Conservation (phyloP, 768 basidiomycete genomes). For the Lentinus tigrinus region DNA sequence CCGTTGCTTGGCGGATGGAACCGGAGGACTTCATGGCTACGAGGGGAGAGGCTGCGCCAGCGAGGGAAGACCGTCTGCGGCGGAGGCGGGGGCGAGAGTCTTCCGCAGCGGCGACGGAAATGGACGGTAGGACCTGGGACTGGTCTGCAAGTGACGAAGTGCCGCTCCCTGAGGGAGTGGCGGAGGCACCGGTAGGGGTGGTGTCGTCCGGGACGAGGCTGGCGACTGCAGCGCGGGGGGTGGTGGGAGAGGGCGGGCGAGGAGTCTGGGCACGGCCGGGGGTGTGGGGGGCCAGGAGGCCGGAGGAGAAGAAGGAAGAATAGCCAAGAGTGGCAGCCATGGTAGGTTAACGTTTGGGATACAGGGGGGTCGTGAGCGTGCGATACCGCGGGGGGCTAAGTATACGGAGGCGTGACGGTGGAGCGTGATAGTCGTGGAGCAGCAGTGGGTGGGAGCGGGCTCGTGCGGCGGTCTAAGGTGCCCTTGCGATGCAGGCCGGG, state of each 20-base stretch:
- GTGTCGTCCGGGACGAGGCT: conserved; percentile 30
- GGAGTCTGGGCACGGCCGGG: conserved; percentile 12
- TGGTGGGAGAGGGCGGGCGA: conserved; percentile 24
- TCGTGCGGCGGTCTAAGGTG: too few species aligned
- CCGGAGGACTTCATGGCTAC: conserved; percentile 49
- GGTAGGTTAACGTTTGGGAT: neutral
- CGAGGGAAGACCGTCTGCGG: conserved; percentile 63
- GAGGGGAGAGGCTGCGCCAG: conserved; percentile 52
- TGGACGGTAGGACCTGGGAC: conserved; percentile 28
- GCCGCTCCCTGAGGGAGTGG: conserved; percentile 24
- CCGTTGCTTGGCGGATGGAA: conserved; percentile 48
- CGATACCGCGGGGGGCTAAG: conserved; percentile 3
- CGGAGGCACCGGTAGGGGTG: conserved; percentile 38
- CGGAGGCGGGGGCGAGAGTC: conserved; percentile 45
- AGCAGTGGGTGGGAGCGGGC: neutral
- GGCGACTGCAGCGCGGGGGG: conserved; percentile 25
- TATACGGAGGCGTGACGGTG: neutral
- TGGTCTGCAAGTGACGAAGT: conserved; percentile 11
- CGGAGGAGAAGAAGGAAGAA: conserved; percentile 70
- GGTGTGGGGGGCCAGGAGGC: conserved; percentile 54
- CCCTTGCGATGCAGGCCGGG: too few species aligned
- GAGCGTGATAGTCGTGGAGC: conserved; percentile 1
- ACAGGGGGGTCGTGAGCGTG: neutral
- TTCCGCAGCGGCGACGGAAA: conserved; percentile 29
- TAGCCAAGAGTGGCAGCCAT: conserved; percentile 35